These are phyloP conservation scores for Vaccinium corymbosum DNA, from an alignment of 148 eudicot species.

Conservation along the genomic window DNA sequence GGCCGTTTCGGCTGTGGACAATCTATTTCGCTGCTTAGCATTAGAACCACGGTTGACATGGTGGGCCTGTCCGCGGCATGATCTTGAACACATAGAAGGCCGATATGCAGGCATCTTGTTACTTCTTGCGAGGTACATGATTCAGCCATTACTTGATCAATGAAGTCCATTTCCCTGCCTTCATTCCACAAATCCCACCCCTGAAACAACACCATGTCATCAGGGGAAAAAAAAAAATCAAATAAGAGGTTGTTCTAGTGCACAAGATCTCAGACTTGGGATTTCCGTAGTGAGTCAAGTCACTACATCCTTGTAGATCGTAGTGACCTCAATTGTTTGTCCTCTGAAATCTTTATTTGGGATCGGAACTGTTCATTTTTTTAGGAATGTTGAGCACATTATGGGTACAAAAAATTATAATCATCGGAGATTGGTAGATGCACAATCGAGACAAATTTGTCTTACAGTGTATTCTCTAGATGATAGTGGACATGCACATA, in stretches of 20 bases:
- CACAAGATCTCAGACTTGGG: background rate
- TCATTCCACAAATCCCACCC: slow-evolving; percentile 41
- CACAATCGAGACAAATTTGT: no score
- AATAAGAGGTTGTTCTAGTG: background rate
- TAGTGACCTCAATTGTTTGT: no score
- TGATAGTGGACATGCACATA: no score
- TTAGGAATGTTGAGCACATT: no score
- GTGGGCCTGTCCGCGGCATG: slow-evolving; percentile 29
- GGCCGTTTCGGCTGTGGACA: slow-evolving; percentile 25
- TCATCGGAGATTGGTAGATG: no score
- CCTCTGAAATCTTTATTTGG: no score
- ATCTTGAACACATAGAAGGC: slow-evolving; percentile 33
- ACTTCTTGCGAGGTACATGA: slow-evolving; percentile 14
- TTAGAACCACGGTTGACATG: slow-evolving; percentile 18
- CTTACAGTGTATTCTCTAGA: no score
- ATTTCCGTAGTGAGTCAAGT: no score
- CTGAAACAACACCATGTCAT: slow-evolving; percentile 19
- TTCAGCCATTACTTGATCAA: slow-evolving; percentile 26
- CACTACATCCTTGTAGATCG: no score
- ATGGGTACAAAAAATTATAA: no score
- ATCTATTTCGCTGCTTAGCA: slow-evolving; percentile 26
- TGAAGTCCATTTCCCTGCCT: slow-evolving; percentile 16
- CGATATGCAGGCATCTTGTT: slow-evolving; percentile 33
- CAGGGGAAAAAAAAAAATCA: background rate
- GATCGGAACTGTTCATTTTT: no score